These are phyloP conservation scores for Sclerotinia spermophila DNA, from an alignment of 2,329 filamentous ascomycete genomes.

Conservation along the genomic window DNA sequence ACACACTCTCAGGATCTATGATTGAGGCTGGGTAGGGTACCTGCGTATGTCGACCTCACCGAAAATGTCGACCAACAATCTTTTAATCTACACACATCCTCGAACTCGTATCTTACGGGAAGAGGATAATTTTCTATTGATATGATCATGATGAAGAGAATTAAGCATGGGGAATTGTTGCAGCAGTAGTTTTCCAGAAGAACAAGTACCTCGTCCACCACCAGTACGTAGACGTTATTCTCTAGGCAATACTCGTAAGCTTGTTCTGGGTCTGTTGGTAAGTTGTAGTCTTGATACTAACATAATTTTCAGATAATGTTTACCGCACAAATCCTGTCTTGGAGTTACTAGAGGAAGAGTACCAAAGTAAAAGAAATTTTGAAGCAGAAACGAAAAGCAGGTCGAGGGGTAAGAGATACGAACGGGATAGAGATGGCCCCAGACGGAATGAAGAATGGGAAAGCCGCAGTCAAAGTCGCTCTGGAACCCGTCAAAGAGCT, in stretches of 20 bases:
- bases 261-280: not conserved
- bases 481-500: not conserved
- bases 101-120: not conserved
- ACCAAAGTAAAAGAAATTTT: not conserved
- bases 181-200: slow-evolving; percentile 12
- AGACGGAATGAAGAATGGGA: not conserved
- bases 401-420: not conserved
- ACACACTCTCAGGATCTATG: not conserved
- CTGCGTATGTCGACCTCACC: not conserved
- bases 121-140: not conserved
- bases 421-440: not conserved
- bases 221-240: not conserved
- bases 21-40: not conserved
- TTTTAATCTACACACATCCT: slow-evolving; percentile 11
- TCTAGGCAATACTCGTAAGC: not conserved
- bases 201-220: not conserved
- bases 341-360: slow-evolving; percentile 6
- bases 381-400: not conserved
- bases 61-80: not conserved
- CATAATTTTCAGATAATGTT: not conserved
- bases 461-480: not conserved
- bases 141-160: slow-evolving; percentile 12
- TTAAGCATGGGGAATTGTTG: slow-evolving; percentile 17
- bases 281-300: not conserved
- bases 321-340: not conserved